Conservation (phyloP, 139 green algal species). For the Chlorella sp. region DNA sequence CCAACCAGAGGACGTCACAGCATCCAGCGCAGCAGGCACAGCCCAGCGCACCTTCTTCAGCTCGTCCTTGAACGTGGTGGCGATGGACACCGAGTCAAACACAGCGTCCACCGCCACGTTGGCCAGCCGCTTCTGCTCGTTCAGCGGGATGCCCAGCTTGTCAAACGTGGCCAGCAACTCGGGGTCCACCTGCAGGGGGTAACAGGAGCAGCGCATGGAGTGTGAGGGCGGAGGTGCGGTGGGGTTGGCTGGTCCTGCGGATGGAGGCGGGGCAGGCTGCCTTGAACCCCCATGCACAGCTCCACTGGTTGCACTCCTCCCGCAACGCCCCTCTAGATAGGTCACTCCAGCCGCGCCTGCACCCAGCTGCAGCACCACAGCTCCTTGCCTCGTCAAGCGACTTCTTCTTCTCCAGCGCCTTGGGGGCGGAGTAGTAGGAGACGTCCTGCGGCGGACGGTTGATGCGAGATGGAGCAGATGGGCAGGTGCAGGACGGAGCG, state of each 20-base stretch:
- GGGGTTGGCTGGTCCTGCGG: too few species aligned
- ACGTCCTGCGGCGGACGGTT: conserved; percentile 61
- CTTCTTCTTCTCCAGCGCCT: conserved; percentile 89
- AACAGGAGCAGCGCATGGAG: neutral
- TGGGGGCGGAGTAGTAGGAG: conserved; percentile 97
- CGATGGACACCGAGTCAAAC: conserved; percentile 99
- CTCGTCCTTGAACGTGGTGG: conserved; percentile 97
- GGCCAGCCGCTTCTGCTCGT: conserved; percentile 97
- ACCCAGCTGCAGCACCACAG: too few species aligned
- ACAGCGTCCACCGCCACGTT: conserved; percentile 99
- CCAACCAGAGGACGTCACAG: too few species aligned
- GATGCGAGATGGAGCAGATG: too few species aligned
- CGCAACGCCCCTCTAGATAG: too few species aligned
- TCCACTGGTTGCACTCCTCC: too few species aligned
- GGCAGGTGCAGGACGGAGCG: too few species aligned
- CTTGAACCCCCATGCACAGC: too few species aligned
- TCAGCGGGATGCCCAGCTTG: conserved; percentile 97
- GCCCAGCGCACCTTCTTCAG: conserved; percentile 69
- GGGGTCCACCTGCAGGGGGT: conserved; percentile 78
- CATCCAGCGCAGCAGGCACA: too few species aligned
- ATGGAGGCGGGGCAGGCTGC: too few species aligned
- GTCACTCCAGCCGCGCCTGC: too few species aligned
- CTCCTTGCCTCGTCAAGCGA: conserved; percentile 79
- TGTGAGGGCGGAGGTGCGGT: too few species aligned
- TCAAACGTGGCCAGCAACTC: conserved; percentile 97